phyloP scores from a whole-genome alignment of 768 basidiomycete genomes.

The Arthromyces matolae region DNA sequence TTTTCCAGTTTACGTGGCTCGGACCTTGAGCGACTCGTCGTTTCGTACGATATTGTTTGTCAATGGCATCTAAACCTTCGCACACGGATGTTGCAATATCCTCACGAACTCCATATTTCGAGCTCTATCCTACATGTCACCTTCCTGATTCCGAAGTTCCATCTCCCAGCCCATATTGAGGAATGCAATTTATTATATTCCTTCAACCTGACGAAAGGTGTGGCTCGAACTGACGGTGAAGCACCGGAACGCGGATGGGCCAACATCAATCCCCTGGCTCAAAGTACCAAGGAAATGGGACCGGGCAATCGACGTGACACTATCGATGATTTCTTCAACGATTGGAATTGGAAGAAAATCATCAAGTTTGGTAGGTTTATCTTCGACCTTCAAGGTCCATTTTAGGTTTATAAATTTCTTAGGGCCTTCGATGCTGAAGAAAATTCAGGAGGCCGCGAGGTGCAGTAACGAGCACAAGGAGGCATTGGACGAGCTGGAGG shows the following conservation, averaged over 20 bases:
- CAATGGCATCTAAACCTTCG: constrained; percentile 22
- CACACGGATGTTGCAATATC: constrained; percentile 3
- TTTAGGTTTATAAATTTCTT: background rate
- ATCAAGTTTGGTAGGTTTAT: background rate
- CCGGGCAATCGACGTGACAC: constrained; percentile 12
- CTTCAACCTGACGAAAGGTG: constrained; percentile 17
- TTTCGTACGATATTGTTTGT: constrained; percentile 28
- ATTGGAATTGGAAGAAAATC: no score
- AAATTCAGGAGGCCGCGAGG: background rate
- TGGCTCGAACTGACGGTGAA: no score
- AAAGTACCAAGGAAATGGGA: no score
- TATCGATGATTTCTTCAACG: constrained; percentile 1
- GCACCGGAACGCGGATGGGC: no score
- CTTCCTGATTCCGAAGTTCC: constrained; percentile 27
- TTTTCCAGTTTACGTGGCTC: constrained; percentile 9
- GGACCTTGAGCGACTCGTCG: background rate
- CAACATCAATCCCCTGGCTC: no score
- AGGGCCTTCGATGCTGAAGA: background rate
- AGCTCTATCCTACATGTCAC: background rate
- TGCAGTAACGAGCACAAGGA: background rate
- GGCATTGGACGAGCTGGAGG: background rate
- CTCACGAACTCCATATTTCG: background rate
- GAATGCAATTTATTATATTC: constrained; percentile 19
- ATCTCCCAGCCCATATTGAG: constrained; percentile 21
- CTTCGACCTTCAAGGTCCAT: background rate